Percentiles rank a stretch among this genome's conserved stretches.
phyloP scores from a whole-genome alignment of 805 yeast genomes.

The Yamadazyma phyllophila region DNA sequence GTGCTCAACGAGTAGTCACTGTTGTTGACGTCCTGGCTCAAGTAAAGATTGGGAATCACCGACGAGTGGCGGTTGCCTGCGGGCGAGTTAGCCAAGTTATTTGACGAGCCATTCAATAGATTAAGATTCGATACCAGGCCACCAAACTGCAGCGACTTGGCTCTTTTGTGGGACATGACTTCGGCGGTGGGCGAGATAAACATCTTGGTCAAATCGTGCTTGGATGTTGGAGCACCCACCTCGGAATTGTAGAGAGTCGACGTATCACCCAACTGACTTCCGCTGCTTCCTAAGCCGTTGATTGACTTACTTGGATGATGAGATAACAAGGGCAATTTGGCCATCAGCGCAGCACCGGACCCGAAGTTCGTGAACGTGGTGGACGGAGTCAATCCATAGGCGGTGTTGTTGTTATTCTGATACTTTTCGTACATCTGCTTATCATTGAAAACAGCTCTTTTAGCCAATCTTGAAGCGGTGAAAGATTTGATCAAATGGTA shows the following conservation, averaged over 20 bases:
- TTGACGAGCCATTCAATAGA: conserved; percentile 13
- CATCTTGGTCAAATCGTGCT: conserved; percentile 47
- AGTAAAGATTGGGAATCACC: conserved; percentile 35
- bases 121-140: conserved; percentile 21
- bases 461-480: conserved; percentile 52
- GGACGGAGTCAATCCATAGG: conserved; percentile 23
- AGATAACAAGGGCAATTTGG: conserved; percentile 35
- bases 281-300: conserved; percentile 13
- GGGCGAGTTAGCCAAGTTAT: conserved; percentile 16
- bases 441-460: conserved; percentile 37
- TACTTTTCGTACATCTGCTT: conserved; percentile 27
- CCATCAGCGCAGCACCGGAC: conserved; percentile 20
- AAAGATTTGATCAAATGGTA: conserved; percentile 53
- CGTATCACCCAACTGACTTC: conserved; percentile 27
- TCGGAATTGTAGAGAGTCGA: conserved; percentile 35
- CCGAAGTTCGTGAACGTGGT: conserved; percentile 13
- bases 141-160: conserved; percentile 21
- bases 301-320: conserved; percentile 22
- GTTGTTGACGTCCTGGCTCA: conserved; percentile 35
- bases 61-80: conserved; percentile 29
- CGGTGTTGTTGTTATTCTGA: conserved; percentile 13
- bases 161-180: conserved; percentile 51
- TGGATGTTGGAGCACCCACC: conserved; percentile 30
- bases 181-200: conserved; percentile 82
- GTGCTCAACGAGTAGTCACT: conserved; percentile 27